These are phyloP conservation scores for Ogataea haglerorum DNA, from an alignment of 805 yeast species.

Conservation along the genomic window DNA sequence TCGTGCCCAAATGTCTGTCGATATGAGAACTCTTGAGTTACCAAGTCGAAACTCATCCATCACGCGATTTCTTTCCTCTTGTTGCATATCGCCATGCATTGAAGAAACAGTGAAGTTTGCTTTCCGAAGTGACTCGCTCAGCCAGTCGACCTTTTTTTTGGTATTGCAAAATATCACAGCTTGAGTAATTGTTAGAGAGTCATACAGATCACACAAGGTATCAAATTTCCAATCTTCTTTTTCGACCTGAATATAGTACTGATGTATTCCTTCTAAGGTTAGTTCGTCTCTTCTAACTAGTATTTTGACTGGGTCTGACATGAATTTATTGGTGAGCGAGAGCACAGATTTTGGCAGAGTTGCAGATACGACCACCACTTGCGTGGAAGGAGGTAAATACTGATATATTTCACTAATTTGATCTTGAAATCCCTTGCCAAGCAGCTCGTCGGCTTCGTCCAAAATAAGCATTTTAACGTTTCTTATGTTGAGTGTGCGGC, in stretches of 20 bases:
- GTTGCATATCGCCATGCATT: slow-evolving; percentile 96
- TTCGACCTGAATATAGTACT: slow-evolving; percentile 86
- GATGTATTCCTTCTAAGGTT: slow-evolving; percentile 93
- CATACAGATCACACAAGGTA: slow-evolving; percentile 91
- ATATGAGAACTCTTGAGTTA: slow-evolving; percentile 84
- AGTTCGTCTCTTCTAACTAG: slow-evolving; percentile 94
- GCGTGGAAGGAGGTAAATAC: slow-evolving; percentile 82
- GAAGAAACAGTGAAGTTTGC: slow-evolving; percentile 88
- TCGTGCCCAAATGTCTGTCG: slow-evolving; percentile 95
- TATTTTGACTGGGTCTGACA: slow-evolving; percentile 92
- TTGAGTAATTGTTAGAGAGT: slow-evolving; percentile 92
- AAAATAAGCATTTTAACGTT: slow-evolving; percentile 89
- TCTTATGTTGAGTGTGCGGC: slow-evolving; percentile 78
- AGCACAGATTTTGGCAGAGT: slow-evolving; percentile 92
- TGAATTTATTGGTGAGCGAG: slow-evolving; percentile 86
- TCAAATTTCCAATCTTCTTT: slow-evolving; percentile 94
- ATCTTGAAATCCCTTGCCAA: slow-evolving; percentile 89
- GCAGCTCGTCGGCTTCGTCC: slow-evolving; percentile 98
- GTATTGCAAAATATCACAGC: slow-evolving; percentile 98
- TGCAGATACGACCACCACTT: slow-evolving; percentile 93
- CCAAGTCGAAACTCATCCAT: slow-evolving; percentile 97
- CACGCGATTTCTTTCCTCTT: slow-evolving; percentile 87
- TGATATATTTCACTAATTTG: slow-evolving; percentile 93
- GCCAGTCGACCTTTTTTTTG: slow-evolving; percentile 87
- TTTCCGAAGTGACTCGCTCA: slow-evolving; percentile 68